Evolutionary conservation across 306 rosid genomes (phyloP), one percentile per base, ranked within the genome.

Genomic region (Comarum palustre): DNA sequence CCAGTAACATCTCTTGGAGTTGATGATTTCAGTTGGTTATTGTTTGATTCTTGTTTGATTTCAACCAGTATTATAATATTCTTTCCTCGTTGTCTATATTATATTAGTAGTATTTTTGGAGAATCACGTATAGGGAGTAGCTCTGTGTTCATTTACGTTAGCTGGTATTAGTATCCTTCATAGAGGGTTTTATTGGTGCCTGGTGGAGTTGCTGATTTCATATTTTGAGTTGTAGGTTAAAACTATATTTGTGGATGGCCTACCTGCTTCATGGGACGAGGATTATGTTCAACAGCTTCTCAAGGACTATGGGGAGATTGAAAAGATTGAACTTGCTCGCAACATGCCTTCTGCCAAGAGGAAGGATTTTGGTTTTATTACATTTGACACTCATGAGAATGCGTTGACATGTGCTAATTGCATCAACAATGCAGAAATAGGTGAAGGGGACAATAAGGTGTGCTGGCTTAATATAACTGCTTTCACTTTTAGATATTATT

Each of bases 291-390:
- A 81, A 41, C 88, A 68, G 66, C 87, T 90, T 83, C 96, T 95
- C 34, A 91, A 89, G 80, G 86, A 82, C 51, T 90, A 84, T 81
- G 99, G 97, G 15, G 86, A 81, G 72, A 69, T 95, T 77, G 96
- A 88, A 52, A 91, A 92, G 88, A 67, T 91, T 80, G 96, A 90
- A 75, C 96, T 95, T 76, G 97, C 99, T 0, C 87, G 99, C 71
- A 95, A 91, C 81, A 95, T 95, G 99, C 96, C 99, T 31, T 90
- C 96, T 32, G 99, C 97, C 11, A 94, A 92, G 69, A 87, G 99
- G 79, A 95, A 82, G 78, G 99, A 95, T 81, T 95, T 91, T 76
- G 99, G 99, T 52, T 95, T 95, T 87, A 86, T 95, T 71, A 90
- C 97, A 71, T 95, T 95, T 80, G 91, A 84, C 81, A 77, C 97